A percentile compares a stretch with the other conserved stretches of the same genome.
phyloP scores from a whole-genome alignment of 345 rosid species.

The Angophora floribunda region DNA sequence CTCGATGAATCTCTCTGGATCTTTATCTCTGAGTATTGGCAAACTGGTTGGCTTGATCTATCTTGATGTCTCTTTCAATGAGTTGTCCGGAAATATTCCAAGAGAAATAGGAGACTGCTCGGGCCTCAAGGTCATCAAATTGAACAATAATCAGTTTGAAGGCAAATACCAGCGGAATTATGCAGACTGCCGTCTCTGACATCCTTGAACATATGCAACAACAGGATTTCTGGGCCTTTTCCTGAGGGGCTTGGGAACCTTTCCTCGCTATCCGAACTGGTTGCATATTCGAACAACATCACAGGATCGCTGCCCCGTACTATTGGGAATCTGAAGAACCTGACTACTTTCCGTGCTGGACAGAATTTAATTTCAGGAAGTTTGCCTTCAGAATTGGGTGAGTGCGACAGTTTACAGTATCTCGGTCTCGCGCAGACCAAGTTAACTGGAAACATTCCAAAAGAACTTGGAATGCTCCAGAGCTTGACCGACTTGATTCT shows the following conservation, averaged over 20 bases:
- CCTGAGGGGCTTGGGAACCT: conserved; percentile 66
- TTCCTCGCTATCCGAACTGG: conserved; percentile 43
- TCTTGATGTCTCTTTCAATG: conserved; percentile 70
- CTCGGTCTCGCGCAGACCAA: conserved; percentile 88
- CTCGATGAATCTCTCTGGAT: conserved; percentile 59
- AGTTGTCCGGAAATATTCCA: conserved; percentile 45
- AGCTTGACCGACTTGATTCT: conserved; percentile 53
- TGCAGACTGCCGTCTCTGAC: conserved; percentile 38
- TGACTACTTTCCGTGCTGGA: conserved; percentile 62
- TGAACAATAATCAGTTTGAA: conserved; percentile 56
- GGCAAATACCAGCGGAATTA: conserved; percentile 48
- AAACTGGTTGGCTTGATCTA: conserved; percentile 43
- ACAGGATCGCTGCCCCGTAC: conserved; percentile 59
- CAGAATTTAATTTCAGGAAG: conserved; percentile 83
- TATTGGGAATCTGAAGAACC: conserved; percentile 48
- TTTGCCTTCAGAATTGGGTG: conserved; percentile 64
- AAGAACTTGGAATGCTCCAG: conserved; percentile 63
- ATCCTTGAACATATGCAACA: conserved; percentile 58
- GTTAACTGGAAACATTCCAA: conserved; percentile 53
- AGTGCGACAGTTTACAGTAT: conserved; percentile 47
- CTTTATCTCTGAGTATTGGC: conserved; percentile 65
- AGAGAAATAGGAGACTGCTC: conserved; percentile 53
- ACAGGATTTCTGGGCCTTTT: conserved; percentile 59
- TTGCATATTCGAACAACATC: conserved; percentile 66
- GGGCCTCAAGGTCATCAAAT: conserved; percentile 35